A percentile compares a stretch with the other conserved stretches of the same genome.
Conservation (phyloP, 495 filamentous ascomycete species). For the Podospora pseudopauciseta region DNA sequence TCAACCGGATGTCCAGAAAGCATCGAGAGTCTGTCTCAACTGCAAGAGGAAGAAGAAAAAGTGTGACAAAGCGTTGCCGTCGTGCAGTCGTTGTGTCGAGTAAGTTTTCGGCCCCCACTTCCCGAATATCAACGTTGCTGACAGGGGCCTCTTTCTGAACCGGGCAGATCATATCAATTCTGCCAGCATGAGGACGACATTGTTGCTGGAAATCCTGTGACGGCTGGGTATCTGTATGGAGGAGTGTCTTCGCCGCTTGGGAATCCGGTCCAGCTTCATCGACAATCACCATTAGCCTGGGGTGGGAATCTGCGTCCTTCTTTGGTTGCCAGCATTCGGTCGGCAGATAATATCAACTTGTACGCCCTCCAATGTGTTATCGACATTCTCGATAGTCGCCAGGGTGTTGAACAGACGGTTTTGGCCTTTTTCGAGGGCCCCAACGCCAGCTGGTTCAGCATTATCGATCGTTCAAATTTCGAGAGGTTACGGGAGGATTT, state of each 20-base stretch:
- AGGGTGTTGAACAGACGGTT: constrained; percentile 57
- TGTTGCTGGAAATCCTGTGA: constrained; percentile 10
- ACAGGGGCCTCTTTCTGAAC: neutral
- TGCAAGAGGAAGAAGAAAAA: constrained; percentile 29
- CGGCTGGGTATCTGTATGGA: constrained; percentile 1
- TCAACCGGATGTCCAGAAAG: constrained; percentile 18
- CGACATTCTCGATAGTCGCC: constrained; percentile 59
- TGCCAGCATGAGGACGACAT: constrained; percentile 29
- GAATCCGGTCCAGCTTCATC: constrained; percentile 11
- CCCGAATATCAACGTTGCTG: constrained; percentile 1
- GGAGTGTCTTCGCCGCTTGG: constrained; percentile 10
- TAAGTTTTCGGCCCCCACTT: constrained; percentile 12
- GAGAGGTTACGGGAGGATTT: constrained; percentile 20
- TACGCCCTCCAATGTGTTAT: constrained; percentile 61
- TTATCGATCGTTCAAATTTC: constrained; percentile 25
- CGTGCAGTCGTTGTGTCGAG: constrained; percentile 27
- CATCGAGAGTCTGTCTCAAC: constrained; percentile 28
- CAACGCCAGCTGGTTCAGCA: constrained; percentile 31
- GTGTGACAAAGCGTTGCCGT: constrained; percentile 30
- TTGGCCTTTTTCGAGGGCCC: constrained; percentile 25
- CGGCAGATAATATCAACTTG: constrained; percentile 26
- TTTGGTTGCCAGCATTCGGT: constrained; percentile 24
- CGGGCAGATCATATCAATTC: constrained; percentile 21
- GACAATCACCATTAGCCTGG: constrained; percentile 11
- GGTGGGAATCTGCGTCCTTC: constrained; percentile 18